phyloP scores from a whole-genome alignment of 768 basidiomycete species.

The Leccinum broughii region DNA sequence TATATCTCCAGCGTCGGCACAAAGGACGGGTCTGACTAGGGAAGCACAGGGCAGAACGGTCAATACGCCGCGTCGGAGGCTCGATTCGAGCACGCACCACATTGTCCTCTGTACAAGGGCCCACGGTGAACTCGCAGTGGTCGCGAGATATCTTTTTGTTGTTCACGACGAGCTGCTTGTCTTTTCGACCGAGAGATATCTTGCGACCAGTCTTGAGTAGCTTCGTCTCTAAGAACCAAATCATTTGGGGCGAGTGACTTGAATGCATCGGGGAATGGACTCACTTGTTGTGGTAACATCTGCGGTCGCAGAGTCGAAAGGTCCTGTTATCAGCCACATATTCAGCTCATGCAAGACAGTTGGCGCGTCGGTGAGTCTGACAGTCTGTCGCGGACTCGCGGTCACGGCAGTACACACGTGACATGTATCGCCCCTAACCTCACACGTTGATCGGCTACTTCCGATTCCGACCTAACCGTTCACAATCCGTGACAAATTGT shows the following conservation, averaged over 20 bases:
- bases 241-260: not conserved
- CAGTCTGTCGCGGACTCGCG: too few species aligned
- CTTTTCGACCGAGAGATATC: slow-evolving; percentile 61
- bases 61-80: not conserved
- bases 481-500: too few species aligned
- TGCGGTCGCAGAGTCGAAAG: slow-evolving; percentile 46
- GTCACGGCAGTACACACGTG: too few species aligned
- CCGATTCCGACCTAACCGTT: too few species aligned
- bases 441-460: too few species aligned
- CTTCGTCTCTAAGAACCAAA: slow-evolving; percentile 44
- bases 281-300: slow-evolving; percentile 43
- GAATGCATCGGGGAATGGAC: slow-evolving; percentile 25
- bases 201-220: slow-evolving; percentile 59
- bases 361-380: too few species aligned
- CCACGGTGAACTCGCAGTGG: slow-evolving; percentile 61
- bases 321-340: slow-evolving; percentile 60
- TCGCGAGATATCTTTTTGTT: slow-evolving; percentile 65
- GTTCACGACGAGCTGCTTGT: slow-evolving; percentile 48
- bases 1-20: slow-evolving; percentile 50
- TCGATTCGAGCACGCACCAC: slow-evolving; percentile 43
- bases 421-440: too few species aligned
- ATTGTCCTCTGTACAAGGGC: slow-evolving; percentile 49
- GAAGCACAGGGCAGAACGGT: not conserved
- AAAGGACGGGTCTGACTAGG: slow-evolving; percentile 49
- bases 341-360: not conserved